These are phyloP conservation scores for Auriscalpium vulgare DNA, from an alignment of 768 basidiomycete species.

Conservation along the genomic window DNA sequence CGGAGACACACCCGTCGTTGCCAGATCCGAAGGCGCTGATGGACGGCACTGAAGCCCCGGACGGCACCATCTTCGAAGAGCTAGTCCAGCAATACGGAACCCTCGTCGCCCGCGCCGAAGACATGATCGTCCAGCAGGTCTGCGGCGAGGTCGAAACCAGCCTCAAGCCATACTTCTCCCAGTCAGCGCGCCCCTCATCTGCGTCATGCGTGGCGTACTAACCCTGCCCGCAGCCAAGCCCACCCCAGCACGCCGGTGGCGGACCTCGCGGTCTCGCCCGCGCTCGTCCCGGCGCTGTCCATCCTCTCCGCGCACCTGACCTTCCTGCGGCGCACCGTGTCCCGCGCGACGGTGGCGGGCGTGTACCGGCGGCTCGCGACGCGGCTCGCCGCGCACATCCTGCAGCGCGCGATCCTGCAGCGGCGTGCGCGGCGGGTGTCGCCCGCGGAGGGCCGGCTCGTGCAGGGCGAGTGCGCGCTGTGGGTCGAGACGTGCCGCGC, in stretches of 20 bases:
- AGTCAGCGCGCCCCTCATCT: conserved; percentile 14
- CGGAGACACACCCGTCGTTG: conserved; percentile 39
- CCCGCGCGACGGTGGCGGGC: conserved; percentile 43
- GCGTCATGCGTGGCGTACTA: background rate
- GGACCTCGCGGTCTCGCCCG: conserved; percentile 52
- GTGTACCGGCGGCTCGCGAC: conserved; percentile 72
- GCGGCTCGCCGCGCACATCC: conserved; percentile 66
- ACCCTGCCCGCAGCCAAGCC: conserved; percentile 25
- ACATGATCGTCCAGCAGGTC: conserved; percentile 79
- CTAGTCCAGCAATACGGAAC: conserved; percentile 57
- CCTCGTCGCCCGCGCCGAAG: conserved; percentile 66
- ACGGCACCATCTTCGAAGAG: conserved; percentile 74
- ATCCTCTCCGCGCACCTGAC: conserved; percentile 74
- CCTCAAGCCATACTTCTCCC: conserved; percentile 64
- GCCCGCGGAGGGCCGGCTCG: conserved; percentile 47
- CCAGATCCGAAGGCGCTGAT: conserved; percentile 34
- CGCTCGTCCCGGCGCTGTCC: conserved; percentile 68
- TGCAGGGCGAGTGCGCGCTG: conserved; percentile 67
- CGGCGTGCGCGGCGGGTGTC: conserved; percentile 58
- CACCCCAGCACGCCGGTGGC: conserved; percentile 18
- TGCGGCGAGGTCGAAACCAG: conserved; percentile 73
- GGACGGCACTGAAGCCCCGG: conserved; percentile 26
- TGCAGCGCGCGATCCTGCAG: conserved; percentile 76
- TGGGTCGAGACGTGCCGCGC: conserved; percentile 76
- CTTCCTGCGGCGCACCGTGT: conserved; percentile 57